Evolutionary conservation across 257 asterid species (phyloP).

Genomic region (Solanum stenotomum): DNA sequence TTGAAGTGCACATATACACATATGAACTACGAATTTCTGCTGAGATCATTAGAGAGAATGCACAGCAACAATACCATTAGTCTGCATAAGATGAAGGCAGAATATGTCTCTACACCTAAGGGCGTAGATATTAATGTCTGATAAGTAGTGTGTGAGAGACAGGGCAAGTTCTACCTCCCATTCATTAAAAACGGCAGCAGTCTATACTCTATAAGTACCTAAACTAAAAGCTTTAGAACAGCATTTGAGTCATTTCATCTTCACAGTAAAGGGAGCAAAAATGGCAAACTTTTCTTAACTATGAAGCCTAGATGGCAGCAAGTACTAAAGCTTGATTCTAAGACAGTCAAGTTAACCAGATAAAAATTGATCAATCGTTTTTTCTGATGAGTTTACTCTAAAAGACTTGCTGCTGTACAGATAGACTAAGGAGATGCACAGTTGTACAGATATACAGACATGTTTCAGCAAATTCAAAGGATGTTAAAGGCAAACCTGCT

Average conservation of each 20-base stretch:
- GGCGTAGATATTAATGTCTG: not conserved
- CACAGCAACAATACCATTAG: not conserved
- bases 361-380: not conserved
- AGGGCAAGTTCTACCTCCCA: not conserved
- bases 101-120: not conserved
- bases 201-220: not conserved
- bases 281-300: not conserved
- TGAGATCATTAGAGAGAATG: not conserved
- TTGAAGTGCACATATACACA: not conserved
- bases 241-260: not conserved
- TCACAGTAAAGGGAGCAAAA: not conserved
- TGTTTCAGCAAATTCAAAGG: not conserved
- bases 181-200: not conserved
- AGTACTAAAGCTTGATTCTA: not conserved
- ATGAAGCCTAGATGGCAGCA: not conserved
- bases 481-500: conserved; percentile 47
- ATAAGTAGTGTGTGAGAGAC: not conserved
- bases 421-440: not conserved
- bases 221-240: not conserved
- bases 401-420: not conserved
- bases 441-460: not conserved
- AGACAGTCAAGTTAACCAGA: not conserved
- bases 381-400: not conserved
- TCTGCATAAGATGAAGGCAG: not conserved
- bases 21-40: not conserved